Percentiles rank a stretch among this genome's conserved stretches.
Evolutionary conservation across 768 basidiomycete genomes (phyloP).

Genomic region (Leccinum boreale): DNA sequence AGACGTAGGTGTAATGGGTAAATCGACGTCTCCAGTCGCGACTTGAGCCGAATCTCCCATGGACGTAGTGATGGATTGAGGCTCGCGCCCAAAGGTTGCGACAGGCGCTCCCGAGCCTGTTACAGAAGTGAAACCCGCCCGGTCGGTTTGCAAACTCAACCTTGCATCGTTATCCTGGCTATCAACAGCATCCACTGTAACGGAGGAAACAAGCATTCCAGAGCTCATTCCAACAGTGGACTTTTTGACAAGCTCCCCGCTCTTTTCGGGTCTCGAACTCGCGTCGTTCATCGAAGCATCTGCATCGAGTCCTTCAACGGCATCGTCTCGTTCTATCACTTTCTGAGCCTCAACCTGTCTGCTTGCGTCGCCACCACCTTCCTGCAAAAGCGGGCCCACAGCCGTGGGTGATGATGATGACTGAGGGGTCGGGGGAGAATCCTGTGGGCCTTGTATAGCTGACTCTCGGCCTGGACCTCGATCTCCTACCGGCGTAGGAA

Average conservation of each 20-base stretch:
- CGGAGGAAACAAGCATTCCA: not conserved
- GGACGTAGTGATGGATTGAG: not conserved
- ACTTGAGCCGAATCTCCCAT: not conserved
- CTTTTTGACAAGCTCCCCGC: not conserved
- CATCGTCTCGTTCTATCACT: not conserved
- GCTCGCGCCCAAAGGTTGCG: not conserved
- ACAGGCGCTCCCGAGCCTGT: not conserved
- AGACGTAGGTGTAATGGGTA: not conserved
- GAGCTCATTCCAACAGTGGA: not conserved
- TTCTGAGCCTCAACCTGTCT: not conserved
- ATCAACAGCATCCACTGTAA: not conserved
- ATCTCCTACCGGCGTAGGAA: conserved; percentile 2
- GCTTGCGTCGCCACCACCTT: not conserved
- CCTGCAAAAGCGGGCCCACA: not conserved
- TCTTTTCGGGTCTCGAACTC: not conserved
- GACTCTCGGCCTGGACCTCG: not conserved
- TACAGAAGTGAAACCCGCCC: not conserved
- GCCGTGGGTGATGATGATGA: not conserved
- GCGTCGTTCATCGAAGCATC: not conserved
- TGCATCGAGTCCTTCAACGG: not conserved
- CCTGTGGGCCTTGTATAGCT: not conserved
- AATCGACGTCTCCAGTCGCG: not conserved
- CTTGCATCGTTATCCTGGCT: not conserved
- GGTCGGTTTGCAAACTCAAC: not conserved
- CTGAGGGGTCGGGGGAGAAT: conserved; percentile 4